phyloP scores from a whole-genome alignment of 2,329 filamentous ascomycete genomes.

The Oidium heveae region DNA sequence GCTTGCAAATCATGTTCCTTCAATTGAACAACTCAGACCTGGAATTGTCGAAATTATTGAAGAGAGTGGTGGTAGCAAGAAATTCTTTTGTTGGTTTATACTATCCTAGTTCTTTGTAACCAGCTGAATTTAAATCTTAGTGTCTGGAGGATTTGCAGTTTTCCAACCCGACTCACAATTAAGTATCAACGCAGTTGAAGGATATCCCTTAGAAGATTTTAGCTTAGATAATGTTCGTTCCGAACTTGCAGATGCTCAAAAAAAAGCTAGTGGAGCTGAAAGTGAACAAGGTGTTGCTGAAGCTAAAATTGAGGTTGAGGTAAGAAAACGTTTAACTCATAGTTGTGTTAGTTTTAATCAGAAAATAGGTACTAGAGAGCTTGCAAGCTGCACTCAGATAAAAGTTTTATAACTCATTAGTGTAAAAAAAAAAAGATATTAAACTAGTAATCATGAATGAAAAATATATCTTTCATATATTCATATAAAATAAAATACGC shows the following conservation, averaged over 20 bases:
- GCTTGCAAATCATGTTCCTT: conserved; percentile 93
- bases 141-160: conserved; percentile 89
- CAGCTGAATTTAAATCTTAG: conserved; percentile 19
- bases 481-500: too few species aligned
- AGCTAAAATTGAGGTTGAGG: conserved; percentile 98
- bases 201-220: conserved; percentile 85
- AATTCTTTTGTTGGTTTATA: conserved; percentile 67
- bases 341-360: too few species aligned
- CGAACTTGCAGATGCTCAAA: conserved; percentile 87
- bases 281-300: conserved; percentile 96
- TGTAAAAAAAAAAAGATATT: too few species aligned
- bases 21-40: conserved; percentile 96
- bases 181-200: conserved; percentile 97
- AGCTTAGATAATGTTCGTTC: conserved; percentile 69
- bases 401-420: too few species aligned
- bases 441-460: too few species aligned
- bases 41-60: conserved; percentile 88
- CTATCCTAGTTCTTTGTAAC: neutral
- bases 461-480: too few species aligned
- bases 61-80: conserved; percentile 72
- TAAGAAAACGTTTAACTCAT: conserved; percentile 18
- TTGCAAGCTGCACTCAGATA: too few species aligned
- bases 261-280: conserved; percentile 70
- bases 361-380: too few species aligned
- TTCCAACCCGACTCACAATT: conserved; percentile 85